phyloP scores from a whole-genome alignment of 176 grass and related monocot genomes.

The Phoenix dactylifera region DNA sequence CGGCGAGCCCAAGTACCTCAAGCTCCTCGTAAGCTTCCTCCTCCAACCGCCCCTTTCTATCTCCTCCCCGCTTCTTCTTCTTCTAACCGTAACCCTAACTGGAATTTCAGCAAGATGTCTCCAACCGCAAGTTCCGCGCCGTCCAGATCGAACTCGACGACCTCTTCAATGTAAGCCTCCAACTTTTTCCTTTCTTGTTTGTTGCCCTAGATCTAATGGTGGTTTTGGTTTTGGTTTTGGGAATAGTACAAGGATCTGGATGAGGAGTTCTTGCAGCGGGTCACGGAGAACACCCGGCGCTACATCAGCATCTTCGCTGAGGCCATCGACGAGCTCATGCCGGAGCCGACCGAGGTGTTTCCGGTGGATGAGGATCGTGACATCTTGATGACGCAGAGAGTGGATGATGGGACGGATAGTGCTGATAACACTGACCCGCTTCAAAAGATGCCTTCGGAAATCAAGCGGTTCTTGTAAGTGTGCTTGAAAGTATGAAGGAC shows the following conservation, averaged over 20 bases:
- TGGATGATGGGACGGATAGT: slow-evolving; percentile 56
- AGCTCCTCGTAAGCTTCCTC: slow-evolving; percentile 48
- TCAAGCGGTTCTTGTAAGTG: slow-evolving; percentile 93
- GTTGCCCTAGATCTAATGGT: slow-evolving; percentile 14
- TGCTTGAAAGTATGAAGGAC: background rate
- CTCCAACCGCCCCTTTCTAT: background rate
- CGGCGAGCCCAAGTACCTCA: slow-evolving; percentile 84
- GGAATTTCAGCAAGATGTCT: slow-evolving; percentile 63
- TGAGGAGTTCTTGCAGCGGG: slow-evolving; percentile 75
- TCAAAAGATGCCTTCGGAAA: slow-evolving; percentile 91
- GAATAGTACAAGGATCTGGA: slow-evolving; percentile 72
- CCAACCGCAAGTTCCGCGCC: slow-evolving; percentile 68
- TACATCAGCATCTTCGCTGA: slow-evolving; percentile 73
- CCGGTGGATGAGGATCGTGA: slow-evolving; percentile 74
- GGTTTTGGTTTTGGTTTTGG: slow-evolving; percentile 6
- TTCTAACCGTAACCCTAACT: slow-evolving; percentile 6
- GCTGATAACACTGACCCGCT: slow-evolving; percentile 40
- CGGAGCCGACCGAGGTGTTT: slow-evolving; percentile 83
- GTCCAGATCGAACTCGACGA: slow-evolving; percentile 87
- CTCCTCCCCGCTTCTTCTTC: background rate
- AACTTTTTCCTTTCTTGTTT: background rate
- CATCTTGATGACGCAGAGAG: slow-evolving; percentile 95
- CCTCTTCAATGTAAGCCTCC: slow-evolving; percentile 48
- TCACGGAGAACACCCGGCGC: slow-evolving; percentile 71
- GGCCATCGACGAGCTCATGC: slow-evolving; percentile 89